Conservation (phyloP, 2,329 filamentous ascomycete genomes). For the Fusarium subglutinans region DNA sequence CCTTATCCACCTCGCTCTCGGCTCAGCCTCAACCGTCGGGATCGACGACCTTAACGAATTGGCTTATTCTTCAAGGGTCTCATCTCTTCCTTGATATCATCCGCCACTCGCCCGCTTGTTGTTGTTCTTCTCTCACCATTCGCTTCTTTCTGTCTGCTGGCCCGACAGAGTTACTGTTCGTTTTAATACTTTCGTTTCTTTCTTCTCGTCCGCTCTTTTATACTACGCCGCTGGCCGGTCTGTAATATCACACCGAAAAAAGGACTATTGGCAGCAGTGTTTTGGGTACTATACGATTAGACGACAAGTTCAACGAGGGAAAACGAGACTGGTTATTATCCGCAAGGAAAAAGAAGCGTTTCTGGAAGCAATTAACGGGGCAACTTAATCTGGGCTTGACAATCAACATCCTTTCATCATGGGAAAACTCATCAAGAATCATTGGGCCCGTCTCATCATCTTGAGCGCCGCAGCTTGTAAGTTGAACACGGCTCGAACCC, state of each 20-base stretch:
- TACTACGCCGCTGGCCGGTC: conserved; percentile 29
- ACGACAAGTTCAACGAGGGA: conserved; percentile 5
- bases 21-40: conserved; percentile 23
- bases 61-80: conserved; percentile 21
- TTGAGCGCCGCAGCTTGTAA: conserved; percentile 83
- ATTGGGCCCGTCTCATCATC: conserved; percentile 95
- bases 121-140: conserved; percentile 11
- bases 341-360: conserved; percentile 6
- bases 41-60: conserved; percentile 20
- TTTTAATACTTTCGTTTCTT: conserved; percentile 14
- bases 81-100: conserved; percentile 20
- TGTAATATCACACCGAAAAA: conserved; percentile 26
- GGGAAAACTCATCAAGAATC: conserved; percentile 99
- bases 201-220: conserved; percentile 12
- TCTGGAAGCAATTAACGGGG: not conserved
- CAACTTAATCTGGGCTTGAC: conserved; percentile 21
- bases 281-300: conserved; percentile 21
- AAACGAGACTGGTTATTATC: conserved; percentile 3
- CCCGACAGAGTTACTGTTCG: conserved; percentile 25
- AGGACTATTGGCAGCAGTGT: conserved; percentile 14
- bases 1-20: conserved; percentile 18
- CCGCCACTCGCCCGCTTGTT: conserved; percentile 7
- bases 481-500: conserved; percentile 31
- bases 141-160: conserved; percentile 34
- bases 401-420: conserved; percentile 59